Percentiles rank a stretch among this genome's conserved stretches.
These are phyloP conservation scores for Monilinia aucupariae DNA, from an alignment of 2,329 filamentous ascomycete species.

Conservation along the genomic window DNA sequence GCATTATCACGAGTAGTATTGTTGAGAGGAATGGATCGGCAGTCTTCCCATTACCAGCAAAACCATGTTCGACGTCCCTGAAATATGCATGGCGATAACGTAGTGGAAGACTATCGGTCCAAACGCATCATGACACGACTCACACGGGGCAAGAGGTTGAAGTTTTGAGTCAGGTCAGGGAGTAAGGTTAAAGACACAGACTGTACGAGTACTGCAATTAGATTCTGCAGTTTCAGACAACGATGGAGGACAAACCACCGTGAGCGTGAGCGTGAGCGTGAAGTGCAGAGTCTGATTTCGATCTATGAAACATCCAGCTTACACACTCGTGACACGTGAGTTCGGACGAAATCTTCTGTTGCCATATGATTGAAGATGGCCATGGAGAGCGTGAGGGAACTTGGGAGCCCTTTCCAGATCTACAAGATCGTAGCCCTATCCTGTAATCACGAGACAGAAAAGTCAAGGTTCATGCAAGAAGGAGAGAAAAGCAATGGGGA, in stretches of 20 bases:
- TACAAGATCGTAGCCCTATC: background rate
- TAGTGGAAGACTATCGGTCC: conserved; percentile 1
- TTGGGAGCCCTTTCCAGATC: background rate
- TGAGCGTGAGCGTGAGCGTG: too few relatives aligned
- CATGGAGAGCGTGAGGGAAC: background rate
- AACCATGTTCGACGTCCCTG: background rate
- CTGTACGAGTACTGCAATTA: background rate
- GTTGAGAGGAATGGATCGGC: background rate
- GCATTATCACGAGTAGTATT: too few relatives aligned
- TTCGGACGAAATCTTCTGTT: background rate
- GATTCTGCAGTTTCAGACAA: background rate
- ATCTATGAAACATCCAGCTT: background rate
- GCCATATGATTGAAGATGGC: too few relatives aligned
- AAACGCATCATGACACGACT: conserved; percentile 5
- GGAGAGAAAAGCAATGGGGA: conserved; percentile 3
- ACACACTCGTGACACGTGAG: too few relatives aligned
- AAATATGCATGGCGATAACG: conserved; percentile 10
- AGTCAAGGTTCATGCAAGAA: conserved; percentile 1
- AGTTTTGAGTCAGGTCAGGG: background rate
- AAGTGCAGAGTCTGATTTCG: too few relatives aligned
- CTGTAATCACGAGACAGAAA: background rate
- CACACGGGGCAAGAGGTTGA: background rate
- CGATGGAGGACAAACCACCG: too few relatives aligned
- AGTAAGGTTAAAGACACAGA: too few relatives aligned
- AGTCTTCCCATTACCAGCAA: background rate